A percentile compares a stretch with the other conserved stretches of the same genome.
phyloP scores from a whole-genome alignment of 2,329 filamentous ascomycete genomes.

The Drechslera avenae region DNA sequence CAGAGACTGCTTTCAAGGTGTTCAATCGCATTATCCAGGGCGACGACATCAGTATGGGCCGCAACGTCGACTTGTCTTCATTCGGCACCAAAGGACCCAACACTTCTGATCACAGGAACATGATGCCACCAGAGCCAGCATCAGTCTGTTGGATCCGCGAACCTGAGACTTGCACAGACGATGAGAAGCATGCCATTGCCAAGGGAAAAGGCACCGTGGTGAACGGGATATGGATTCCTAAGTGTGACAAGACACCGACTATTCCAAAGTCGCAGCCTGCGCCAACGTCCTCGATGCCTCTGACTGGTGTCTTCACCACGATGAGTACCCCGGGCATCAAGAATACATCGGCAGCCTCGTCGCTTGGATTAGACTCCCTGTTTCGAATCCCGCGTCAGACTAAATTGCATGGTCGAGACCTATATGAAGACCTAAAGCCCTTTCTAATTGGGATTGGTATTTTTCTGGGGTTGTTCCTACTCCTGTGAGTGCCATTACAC shows the following conservation, averaged over 20 bases:
- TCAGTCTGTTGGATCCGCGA: constrained; percentile 66
- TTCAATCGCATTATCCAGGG: constrained; percentile 58
- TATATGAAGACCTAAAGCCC: neutral
- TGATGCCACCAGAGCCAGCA: constrained; percentile 55
- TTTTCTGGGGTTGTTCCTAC: neutral
- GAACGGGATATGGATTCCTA: constrained; percentile 26
- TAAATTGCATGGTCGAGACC: neutral
- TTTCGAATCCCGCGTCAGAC: neutral
- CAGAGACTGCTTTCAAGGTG: constrained; percentile 57
- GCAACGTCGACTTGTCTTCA: constrained; percentile 55
- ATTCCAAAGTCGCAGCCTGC: neutral
- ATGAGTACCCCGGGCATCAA: neutral
- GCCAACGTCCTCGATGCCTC: neutral
- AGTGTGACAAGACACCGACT: constrained; percentile 4
- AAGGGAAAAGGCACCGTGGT: constrained; percentile 51
- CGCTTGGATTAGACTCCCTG: neutral
- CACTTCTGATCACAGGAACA: constrained; percentile 63
- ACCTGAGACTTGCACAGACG: constrained; percentile 57
- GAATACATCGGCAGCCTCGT: constrained; percentile 4
- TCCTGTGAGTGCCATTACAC: constrained; percentile 14
- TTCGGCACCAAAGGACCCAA: constrained; percentile 64
- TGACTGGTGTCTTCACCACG: constrained; percentile 17
- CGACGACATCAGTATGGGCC: constrained; percentile 56
- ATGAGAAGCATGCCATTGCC: constrained; percentile 56
- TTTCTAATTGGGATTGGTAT: constrained; percentile 3